phyloP scores from a whole-genome alignment of 2,329 filamentous ascomycete genomes.

The Neurospora sp. region DNA sequence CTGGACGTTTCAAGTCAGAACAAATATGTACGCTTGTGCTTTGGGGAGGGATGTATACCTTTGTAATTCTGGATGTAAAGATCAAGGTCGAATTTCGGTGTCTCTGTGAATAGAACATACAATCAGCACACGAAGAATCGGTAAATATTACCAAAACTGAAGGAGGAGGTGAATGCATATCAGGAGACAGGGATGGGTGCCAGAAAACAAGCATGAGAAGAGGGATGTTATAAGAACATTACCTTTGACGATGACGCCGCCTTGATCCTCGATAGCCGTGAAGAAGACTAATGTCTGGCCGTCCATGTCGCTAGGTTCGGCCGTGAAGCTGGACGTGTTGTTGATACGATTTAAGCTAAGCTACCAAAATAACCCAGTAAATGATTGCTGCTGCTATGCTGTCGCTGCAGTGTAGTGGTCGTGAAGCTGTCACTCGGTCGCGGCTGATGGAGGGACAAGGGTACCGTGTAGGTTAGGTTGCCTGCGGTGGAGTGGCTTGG shows the following conservation, averaged over 20 bases:
- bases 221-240: not conserved
- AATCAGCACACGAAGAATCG: slow-evolving; percentile 7
- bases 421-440: not conserved
- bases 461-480: not conserved
- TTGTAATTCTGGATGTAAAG: slow-evolving; percentile 83
- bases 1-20: slow-evolving; percentile 34
- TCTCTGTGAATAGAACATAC: slow-evolving; percentile 37
- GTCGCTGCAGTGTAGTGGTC: not conserved
- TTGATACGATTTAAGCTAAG: not conserved
- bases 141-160: not conserved
- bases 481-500: not conserved
- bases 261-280: slow-evolving; percentile 34
- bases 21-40: not conserved
- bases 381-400: not conserved
- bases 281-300: slow-evolving; percentile 33
- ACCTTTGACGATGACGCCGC: slow-evolving; percentile 40
- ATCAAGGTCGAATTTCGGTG: slow-evolving; percentile 84
- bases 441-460: not conserved
- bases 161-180: not conserved
- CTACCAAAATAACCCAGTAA: not conserved
- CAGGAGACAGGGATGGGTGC: not conserved
- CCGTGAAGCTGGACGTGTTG: not conserved
- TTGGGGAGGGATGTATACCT: slow-evolving; percentile 36
- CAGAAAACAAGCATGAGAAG: not conserved
- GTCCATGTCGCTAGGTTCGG: slow-evolving; percentile 24